Base-by-base conservation (phyloP, 768 basidiomycete species). In the Serpula lacrymans region DNA sequence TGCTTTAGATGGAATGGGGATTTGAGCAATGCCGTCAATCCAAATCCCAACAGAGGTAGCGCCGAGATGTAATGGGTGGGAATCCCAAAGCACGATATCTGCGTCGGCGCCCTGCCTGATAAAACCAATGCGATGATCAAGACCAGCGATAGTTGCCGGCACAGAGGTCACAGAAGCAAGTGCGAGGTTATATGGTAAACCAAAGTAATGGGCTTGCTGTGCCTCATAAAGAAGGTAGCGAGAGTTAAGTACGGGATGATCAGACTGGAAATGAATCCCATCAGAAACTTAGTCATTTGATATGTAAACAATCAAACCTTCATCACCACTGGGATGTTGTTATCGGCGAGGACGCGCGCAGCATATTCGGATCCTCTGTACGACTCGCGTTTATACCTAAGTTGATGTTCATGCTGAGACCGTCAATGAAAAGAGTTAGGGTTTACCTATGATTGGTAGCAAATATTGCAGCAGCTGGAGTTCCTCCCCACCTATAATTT, bases 191-290 rank as follows among this genome's bases (percentile, higher is more conserved):
- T 70, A 69, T 23, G 84, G 78, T 5, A 94, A 70, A 9, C 89
- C 88, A 51, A 85, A 89, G 56, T 82, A 84, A 54, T 84, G 78
- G 1, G 84, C 87, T 60, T 88, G 86, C 51, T 89, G 87, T 4
- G 90, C 89, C 59, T 94, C 90, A 49, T 80, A 86, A 16, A 90
- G 55, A 8, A 95, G 71, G 61, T 84, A 82, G 4, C 90, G 78
- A 5, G 83, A 83, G 42, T 90, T 76, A 34, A 80, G 51, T 2
- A 63, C 70, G 1, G 82, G 76, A 49, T 85, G 83, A 49, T 84
- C 81, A 37, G 81, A 82, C 84, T 86, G 42, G 6, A 7, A 38
- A 20, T n/a, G 3, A 29, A 29, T 29, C 27, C 9, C 9, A 29
- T 29, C 27, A 29, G 9, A 29, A 28, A 9, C 27, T 28, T 9